Evolutionary conservation across 2,329 filamentous ascomycete genomes (phyloP), one percentile per base, ranked within the genome.

Genomic region (Cyclaneusma minus): DNA sequence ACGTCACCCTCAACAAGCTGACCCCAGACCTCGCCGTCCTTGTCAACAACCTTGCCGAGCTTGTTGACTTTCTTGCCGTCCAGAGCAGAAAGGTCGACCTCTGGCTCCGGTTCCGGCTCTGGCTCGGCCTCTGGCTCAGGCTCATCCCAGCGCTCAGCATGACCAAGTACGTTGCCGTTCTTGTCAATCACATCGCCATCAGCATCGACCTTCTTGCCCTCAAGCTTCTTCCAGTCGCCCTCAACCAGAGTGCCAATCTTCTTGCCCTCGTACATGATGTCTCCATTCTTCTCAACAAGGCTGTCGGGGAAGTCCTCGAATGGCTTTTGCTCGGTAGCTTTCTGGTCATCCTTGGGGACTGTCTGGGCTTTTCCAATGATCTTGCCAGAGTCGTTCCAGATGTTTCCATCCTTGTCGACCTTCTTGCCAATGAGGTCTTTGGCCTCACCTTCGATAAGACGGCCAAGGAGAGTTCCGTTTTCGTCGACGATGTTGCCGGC

Each of bases 111-210:
- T 6, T 40, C 41, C 19, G 31, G 32, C 14, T 38, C 35, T 13
- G 35, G 30, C 4, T 28, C 24, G 6, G 30, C 31, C 15, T 51
- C 50, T 21, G 44, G 41, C 24, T 52, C 50, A 5, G 49, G 39
- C 26, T 49, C 42, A 5, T 39, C 42, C 13, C 38, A 23, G 18
- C 43, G 32, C 24, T 48, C 44, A 5, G 42, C 43, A 16, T 44
- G 43, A 17, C 42, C 44, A 3, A 72, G 47, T 3, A 54, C 45
- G 32, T 72, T 72, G 14, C 67, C 67, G 43, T 81, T 82, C 49
- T 73, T 74, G 56, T 89, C 82, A 29, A 79, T 60, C 18, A 91
- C 71, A 30, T 89, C 81, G 20, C 82, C 82, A 35, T 89, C 81
- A 35, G 82, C 76, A 32, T 89, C 82, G 9, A 89, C 80, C 18